Conservation (phyloP, 139 green algal species). For the Pleodorina starrii region DNA sequence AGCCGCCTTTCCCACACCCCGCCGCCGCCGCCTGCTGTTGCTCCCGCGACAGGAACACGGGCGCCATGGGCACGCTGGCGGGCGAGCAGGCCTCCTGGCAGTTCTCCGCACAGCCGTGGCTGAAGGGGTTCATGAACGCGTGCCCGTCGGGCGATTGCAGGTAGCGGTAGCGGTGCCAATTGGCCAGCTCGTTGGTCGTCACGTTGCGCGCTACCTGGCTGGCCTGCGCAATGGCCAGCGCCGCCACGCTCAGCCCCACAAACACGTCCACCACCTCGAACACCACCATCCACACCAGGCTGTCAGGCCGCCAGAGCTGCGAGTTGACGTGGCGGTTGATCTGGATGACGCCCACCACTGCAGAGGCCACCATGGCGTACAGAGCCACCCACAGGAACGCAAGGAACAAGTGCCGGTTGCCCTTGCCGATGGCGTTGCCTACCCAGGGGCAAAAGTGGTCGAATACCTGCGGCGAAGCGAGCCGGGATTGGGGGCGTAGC, state of each 20-base stretch:
- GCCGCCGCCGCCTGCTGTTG: neutral
- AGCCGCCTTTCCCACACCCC: slow-evolving; percentile 32
- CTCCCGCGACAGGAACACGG: slow-evolving; percentile 51
- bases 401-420: slow-evolving; percentile 88
- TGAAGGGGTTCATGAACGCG: slow-evolving; percentile 88
- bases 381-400: slow-evolving; percentile 91
- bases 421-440: slow-evolving; percentile 89
- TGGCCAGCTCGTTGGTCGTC: slow-evolving; percentile 98
- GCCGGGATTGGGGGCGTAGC: too few relatives aligned
- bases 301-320: slow-evolving; percentile 9
- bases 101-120: slow-evolving; percentile 69
- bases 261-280: slow-evolving; percentile 90
- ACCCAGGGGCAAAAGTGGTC: slow-evolving; percentile 99
- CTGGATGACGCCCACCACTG: slow-evolving; percentile 67
- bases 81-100: slow-evolving; percentile 70
- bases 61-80: slow-evolving; percentile 48
- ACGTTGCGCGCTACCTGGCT: slow-evolving; percentile 88
- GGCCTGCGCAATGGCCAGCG: slow-evolving; percentile 86
- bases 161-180: slow-evolving; percentile 94
- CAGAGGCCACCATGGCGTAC: slow-evolving; percentile 74
- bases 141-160: slow-evolving; percentile 67
- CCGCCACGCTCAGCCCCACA: slow-evolving; percentile 85
- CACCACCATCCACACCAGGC: slow-evolving; percentile 65
- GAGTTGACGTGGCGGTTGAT: slow-evolving; percentile 52
- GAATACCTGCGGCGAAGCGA: slow-evolving; percentile 79